Conservation (phyloP, 108 stramenopile genomes). For the Schizochytrium sp. region DNA sequence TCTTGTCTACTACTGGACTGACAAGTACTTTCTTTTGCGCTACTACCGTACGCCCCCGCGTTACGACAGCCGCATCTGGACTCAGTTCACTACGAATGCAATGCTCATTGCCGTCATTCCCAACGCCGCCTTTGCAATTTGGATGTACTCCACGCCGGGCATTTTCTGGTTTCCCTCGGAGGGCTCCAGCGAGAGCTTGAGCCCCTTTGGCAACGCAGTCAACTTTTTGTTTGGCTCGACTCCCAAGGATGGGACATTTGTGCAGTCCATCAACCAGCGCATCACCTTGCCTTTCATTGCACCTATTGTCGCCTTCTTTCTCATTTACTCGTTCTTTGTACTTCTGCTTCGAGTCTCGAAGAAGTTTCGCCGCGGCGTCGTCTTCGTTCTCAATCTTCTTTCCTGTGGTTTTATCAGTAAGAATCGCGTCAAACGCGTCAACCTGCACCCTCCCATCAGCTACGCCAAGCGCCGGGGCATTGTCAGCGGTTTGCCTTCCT, state of each 20-base stretch:
- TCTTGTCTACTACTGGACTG: constrained; percentile 43
- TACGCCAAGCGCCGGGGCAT: not conserved
- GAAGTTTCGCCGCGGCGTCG: not conserved
- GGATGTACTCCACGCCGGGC: constrained; percentile 33
- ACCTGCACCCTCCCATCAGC: not conserved
- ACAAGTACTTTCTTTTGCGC: constrained; percentile 43
- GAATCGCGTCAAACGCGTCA: not conserved
- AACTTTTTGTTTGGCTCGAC: not conserved
- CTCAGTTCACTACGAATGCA: constrained; percentile 6
- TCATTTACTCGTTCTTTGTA: not conserved
- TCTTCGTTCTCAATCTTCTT: not conserved
- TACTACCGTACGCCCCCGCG: constrained; percentile 45
- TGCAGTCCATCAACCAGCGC: not conserved
- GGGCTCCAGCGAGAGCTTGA: not conserved
- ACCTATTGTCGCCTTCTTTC: not conserved
- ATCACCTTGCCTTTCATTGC: not conserved
- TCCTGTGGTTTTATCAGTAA: not conserved
- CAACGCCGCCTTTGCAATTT: constrained; percentile 32
- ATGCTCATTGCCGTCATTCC: constrained; percentile 32
- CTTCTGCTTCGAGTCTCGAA: not conserved
- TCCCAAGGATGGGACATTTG: not conserved
- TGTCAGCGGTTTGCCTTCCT: not conserved
- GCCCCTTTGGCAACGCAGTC: constrained; percentile 10
- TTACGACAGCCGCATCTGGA: constrained; percentile 31
- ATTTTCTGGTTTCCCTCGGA: constrained; percentile 12